Evolutionary conservation across 306 rosid genomes (phyloP), one percentile per base, ranked within the genome.

Genomic region (Castanospermum australe): DNA sequence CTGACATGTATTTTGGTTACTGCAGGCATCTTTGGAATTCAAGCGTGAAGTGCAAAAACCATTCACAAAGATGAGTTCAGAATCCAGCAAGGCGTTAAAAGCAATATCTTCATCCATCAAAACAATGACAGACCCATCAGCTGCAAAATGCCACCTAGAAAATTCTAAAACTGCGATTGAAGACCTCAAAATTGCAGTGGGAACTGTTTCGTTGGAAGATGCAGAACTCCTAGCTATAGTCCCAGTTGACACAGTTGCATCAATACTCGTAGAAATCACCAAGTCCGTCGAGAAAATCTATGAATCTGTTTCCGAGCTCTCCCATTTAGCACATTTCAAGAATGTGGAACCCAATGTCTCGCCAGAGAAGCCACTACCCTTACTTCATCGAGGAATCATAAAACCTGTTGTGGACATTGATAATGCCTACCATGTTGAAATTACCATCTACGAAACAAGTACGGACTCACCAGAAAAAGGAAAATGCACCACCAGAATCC

Each of bases 311-410:
- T 61, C 41, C 5, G 96, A 95, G 71, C 98, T 95, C 36, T 90
- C 99, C 6, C 64, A 67, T 6, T 73, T 82, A 41, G 97, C 98
- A 1, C 78, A 84, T 12, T 95, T 92, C 89, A 86, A 86, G 81
- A 73, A 24, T 57, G 66, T 48, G 2, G 78, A 88, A 65, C 66
- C 84, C 11, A 83, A 56, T 30, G 89, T 83, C 0, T 86, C 91
- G 7, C 86, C 85, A 25, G 94, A 90, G 73, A 90, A 92, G 54
- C 85, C 93, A 62, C n/a, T n/a, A n/a, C 86, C 62, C 0, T 25
- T 90, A 32, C 92, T 95, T 83, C 99, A 92, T 55, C 83, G 87
- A 62, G 96, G 99, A 74, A 86, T 54, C 54, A 75, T 92, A 44
- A 90, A 88, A 11, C 98, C 99, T 30, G 77, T 83, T 32, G 70